A percentile compares a stretch with the other conserved stretches of the same genome.
phyloP scores from a whole-genome alignment of 2,329 filamentous ascomycete species.

The Xenosphaeropsis pyriputrescens region DNA sequence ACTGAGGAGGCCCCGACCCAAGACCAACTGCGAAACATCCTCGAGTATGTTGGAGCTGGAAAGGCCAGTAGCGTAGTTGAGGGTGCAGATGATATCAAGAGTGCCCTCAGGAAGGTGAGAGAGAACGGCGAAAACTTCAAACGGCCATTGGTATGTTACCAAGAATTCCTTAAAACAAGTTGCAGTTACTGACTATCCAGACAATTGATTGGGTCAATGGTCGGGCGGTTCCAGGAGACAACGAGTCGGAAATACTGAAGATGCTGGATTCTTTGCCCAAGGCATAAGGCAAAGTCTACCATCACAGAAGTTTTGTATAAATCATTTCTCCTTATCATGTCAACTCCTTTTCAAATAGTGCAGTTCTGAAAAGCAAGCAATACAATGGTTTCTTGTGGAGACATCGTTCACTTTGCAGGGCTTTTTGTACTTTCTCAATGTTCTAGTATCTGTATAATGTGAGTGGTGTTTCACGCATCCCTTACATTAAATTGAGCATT shows the following conservation, averaged over 20 bases:
- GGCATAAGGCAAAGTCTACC: conserved; percentile 10
- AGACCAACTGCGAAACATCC: conserved; percentile 70
- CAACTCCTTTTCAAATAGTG: not conserved
- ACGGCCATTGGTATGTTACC: conserved; percentile 55
- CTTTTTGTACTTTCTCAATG: not conserved
- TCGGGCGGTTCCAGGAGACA: conserved; percentile 60
- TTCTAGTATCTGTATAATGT: too few relatives aligned
- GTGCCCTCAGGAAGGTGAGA: conserved; percentile 70
- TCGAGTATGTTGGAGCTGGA: conserved; percentile 61
- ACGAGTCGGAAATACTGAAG: conserved; percentile 80
- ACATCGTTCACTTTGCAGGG: not conserved
- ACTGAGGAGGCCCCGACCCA: conserved; percentile 67
- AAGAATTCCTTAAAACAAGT: not conserved
- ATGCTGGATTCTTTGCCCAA: conserved; percentile 48
- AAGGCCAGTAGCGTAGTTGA: conserved; percentile 52
- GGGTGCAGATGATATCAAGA: conserved; percentile 58
- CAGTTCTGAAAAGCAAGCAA: not conserved
- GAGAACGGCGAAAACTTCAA: conserved; percentile 54
- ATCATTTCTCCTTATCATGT: conserved; percentile 1
- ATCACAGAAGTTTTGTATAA: conserved; percentile 1
- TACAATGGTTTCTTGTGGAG: not conserved
- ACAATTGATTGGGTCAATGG: conserved; percentile 92
- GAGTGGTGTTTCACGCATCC: too few relatives aligned
- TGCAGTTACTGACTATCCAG: conserved; percentile 18
- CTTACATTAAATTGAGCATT: too few relatives aligned